Percentiles rank a stretch among this genome's conserved stretches.
phyloP scores from a whole-genome alignment of 257 asterid species.

The Solanum arcanum region DNA sequence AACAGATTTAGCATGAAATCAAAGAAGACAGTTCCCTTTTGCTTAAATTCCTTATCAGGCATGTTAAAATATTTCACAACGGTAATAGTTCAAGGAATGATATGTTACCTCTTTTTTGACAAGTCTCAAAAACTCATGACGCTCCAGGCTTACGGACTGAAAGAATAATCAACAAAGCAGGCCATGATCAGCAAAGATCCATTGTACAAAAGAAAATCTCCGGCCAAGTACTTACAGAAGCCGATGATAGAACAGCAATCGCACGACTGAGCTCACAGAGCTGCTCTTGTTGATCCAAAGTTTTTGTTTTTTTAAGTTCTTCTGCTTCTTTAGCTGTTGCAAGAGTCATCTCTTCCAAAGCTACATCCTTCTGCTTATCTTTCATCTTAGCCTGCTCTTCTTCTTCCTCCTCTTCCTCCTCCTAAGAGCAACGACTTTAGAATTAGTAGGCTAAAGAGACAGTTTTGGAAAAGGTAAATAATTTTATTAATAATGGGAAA shows the following conservation, averaged over 20 bases:
- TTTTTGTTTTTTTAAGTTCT: constrained; percentile 38
- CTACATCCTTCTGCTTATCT: constrained; percentile 77
- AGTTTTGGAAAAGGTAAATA: not conserved
- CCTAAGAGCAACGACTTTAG: constrained; percentile 37
- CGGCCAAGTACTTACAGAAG: constrained; percentile 50
- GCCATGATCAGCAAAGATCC: constrained; percentile 5
- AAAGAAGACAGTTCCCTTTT: not conserved
- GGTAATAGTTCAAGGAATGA: not conserved
- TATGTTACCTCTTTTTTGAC: constrained; percentile 83
- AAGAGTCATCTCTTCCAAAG: constrained; percentile 78
- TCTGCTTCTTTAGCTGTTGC: constrained; percentile 65
- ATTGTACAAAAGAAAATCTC: not conserved
- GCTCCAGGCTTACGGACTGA: constrained; percentile 97
- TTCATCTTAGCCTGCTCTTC: constrained; percentile 65
- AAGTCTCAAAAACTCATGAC: constrained; percentile 89
- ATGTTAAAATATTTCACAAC: not conserved
- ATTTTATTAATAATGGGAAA: not conserved
- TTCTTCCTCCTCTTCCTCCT: constrained; percentile 91
- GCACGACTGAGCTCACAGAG: constrained; percentile 93
- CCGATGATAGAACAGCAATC: constrained; percentile 83
- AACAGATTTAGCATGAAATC: not conserved
- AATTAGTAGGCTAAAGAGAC: not conserved
- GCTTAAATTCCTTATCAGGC: not conserved
- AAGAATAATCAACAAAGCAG: constrained; percentile 20
- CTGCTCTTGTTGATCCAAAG: constrained; percentile 79